Base-by-base conservation (phyloP, 2,329 filamentous ascomycete genomes). In the Apiospora arundinis region DNA sequence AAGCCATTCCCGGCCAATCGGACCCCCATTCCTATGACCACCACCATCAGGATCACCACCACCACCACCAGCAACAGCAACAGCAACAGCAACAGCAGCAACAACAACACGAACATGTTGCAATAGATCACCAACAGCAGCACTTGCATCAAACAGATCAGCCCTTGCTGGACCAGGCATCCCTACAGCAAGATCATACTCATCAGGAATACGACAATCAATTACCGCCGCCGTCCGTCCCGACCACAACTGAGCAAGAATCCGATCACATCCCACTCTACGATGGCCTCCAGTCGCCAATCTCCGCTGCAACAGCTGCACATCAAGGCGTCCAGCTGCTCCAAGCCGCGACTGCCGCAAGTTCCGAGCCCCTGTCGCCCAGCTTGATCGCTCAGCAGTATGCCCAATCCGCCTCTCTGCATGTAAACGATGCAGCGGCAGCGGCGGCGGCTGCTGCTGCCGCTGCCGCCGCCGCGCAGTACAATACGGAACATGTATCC, bases 401-500 rank as follows among this genome's bases (percentile, higher is more conserved):
- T 77, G 79, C 79, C 12, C 78, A 80, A 66, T 80, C 79, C 0
- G 79, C 79, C 18, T 75, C 79, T 1, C 66, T 80, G 65, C 77
- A 79, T 71, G 79, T 80, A 73, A 73, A 74, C 49, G 77, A 77
- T 45, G 68, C 72, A 32, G 56, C 56, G 9, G 56, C 56, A 1
- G 56, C 73, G 75, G 52, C 66, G 67, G 28, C 56, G 1, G 56
- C 68, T 11, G 66, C 42, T 14, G 65, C 65, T 11, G 45, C 42
- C 21, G 52, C 65, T 7, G 45, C 42, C 40, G 45, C 65, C 23
- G 45, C 42, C n/a, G 44, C 65, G 21, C 65, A 67, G 14, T 48
- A 46, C 42, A 28, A 67, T 12, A 18, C 42, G 4, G 44, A 32
- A 67, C 16, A 48, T 40, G 11, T 49, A 23, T 32, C 63, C 70